Base-by-base conservation (phyloP, 2,329 filamentous ascomycete genomes). In the Colletotrichum magnum region DNA sequence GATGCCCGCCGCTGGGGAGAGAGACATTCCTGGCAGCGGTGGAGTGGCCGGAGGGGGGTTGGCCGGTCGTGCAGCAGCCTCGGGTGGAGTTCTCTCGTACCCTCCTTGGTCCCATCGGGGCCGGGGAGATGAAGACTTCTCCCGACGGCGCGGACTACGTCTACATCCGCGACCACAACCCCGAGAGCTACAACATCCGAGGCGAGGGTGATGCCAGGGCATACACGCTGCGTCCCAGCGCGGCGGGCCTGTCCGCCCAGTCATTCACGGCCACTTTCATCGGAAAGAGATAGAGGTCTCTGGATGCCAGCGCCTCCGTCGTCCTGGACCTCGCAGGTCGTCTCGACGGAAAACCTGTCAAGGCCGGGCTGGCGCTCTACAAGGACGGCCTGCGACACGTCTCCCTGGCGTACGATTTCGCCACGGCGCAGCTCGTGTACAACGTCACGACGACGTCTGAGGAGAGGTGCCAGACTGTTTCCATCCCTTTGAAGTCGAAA, bases 351-450 rank as follows among this genome's bases (percentile, higher is more conserved):
- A n/a, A 50, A 6, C 9, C 48, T 0, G 16, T 71, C 6, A 24
- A n/a, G 12, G 64, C 68, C 2, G 68, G 68, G 2, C 21, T 68
- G 3, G 59, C 59, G 15, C 28, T 70, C 4, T 68, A 68, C 41
- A 70, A 70, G 26, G 68, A 70, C 45, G 48, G 59, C 1, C 50
- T 68, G 10, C 64, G 68, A 0, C 54, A 59, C 43, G 56, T 56
- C 15, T 54, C 54, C n/a, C 21, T 70, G 21, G 16, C 28, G 0
- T 70, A 51, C 4, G 51, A 70, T 3, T 61, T 61, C 10, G 16
- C n/a, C 3, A 58, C 62, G 3, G 50, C 26, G 2, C 48, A 32
- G 4, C 24, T 70, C 1, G 21, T 58, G 2, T 61, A 62, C 3
- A 18, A 58, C 0, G 36, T 58, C 6, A 53, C 48, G 9, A 58